A percentile compares a stretch with the other conserved stretches of the same genome.
phyloP scores from a whole-genome alignment of 495 filamentous ascomycete species.

The Xylaria longipes region DNA sequence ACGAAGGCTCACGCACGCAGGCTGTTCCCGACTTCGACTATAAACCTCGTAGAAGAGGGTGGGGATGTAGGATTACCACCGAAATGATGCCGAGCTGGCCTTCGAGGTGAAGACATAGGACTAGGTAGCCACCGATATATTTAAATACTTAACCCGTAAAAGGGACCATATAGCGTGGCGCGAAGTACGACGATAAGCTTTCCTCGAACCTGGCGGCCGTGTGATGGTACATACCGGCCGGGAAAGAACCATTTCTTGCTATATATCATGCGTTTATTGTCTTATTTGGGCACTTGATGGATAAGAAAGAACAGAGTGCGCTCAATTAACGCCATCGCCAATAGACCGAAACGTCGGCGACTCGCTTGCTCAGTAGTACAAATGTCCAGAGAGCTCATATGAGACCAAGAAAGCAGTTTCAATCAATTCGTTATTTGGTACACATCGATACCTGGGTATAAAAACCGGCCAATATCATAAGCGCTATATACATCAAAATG shows the following conservation, averaged over 20 bases:
- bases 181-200: not conserved
- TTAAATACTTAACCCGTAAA: not conserved
- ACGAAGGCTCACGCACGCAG: not conserved
- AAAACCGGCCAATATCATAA: not conserved
- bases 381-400: not conserved
- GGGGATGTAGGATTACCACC: not conserved
- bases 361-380: not conserved
- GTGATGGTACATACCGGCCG: not conserved
- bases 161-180: not conserved
- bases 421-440: slow-evolving; percentile 1
- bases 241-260: not conserved
- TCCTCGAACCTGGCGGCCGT: not conserved
- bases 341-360: not conserved
- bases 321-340: not conserved
- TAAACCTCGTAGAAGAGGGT: not conserved
- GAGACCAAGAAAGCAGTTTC: not conserved
- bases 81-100: slow-evolving; percentile 10
- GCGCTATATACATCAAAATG: slow-evolving; percentile 6
- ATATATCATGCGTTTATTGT: not conserved
- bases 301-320: not conserved
- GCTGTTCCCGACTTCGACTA: not conserved
- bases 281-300: not conserved
- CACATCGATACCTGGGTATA: slow-evolving; percentile 14
- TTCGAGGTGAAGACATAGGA: not conserved
- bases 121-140: not conserved